Evolutionary conservation across 2,329 filamentous ascomycete species (phyloP).

Genomic region (Incumbomyces delicatus): DNA sequence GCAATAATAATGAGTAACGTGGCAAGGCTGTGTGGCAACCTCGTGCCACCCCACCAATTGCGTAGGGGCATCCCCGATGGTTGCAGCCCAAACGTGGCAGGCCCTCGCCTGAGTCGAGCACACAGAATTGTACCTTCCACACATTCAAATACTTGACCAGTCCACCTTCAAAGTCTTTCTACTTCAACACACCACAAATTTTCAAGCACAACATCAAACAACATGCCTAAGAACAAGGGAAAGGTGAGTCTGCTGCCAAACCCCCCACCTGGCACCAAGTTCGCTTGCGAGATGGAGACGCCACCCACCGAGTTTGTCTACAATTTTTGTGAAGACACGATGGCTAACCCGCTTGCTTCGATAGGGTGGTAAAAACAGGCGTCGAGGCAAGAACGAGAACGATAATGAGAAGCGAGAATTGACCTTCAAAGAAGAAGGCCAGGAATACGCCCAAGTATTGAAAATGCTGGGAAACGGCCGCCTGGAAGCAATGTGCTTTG

Average conservation of each 20-base stretch:
- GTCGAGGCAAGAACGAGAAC: slow-evolving; percentile 98
- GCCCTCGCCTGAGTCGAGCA: neutral
- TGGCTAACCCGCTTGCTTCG: slow-evolving; percentile 22
- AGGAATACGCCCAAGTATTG: slow-evolving; percentile 79
- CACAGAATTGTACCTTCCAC: neutral
- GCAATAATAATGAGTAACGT: too few relatives aligned
- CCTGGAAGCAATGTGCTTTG: slow-evolving; percentile 89
- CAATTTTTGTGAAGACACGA: neutral
- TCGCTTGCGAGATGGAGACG: neutral
- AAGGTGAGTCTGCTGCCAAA: slow-evolving; percentile 54
- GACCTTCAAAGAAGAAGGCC: slow-evolving; percentile 97
- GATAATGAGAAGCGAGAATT: slow-evolving; percentile 99
- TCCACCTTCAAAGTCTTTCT: neutral
- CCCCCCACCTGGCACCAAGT: slow-evolving; percentile 6
- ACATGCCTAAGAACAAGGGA: slow-evolving; percentile 99
- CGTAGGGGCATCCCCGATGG: neutral
- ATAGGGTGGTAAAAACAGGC: slow-evolving; percentile 95
- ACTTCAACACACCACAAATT: neutral
- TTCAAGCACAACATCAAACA: slow-evolving; percentile 25
- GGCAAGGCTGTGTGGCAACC: too few relatives aligned
- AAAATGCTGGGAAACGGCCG: slow-evolving; percentile 97
- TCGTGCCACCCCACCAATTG: neutral
- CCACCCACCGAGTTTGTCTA: too few relatives aligned
- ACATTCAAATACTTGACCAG: neutral
- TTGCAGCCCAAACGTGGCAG: slow-evolving; percentile 1